Conservation (phyloP, 257 asterid species). For the Cordia subcordata region DNA sequence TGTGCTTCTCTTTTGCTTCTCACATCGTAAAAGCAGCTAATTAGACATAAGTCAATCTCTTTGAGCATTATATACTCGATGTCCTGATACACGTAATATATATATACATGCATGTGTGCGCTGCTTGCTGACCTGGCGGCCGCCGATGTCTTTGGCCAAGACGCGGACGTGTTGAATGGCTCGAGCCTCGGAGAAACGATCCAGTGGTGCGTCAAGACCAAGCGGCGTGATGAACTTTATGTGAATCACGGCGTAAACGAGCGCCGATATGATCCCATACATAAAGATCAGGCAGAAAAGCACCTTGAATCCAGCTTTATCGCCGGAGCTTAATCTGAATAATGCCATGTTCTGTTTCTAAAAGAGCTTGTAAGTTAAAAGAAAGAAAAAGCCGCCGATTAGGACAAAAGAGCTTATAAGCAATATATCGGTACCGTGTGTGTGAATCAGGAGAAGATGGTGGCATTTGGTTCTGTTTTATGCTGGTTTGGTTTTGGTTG, state of each 20-base stretch:
- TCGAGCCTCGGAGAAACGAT: slow-evolving; percentile 90
- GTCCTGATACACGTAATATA: neutral
- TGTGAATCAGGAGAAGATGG: too few species aligned
- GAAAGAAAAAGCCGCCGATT: neutral
- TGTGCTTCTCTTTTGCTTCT: neutral
- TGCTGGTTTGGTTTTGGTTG: too few species aligned
- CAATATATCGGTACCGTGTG: too few species aligned
- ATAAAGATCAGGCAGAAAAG: slow-evolving; percentile 41
- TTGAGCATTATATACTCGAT: too few species aligned
- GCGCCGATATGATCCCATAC: slow-evolving; percentile 49
- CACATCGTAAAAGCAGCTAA: neutral
- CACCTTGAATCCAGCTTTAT: slow-evolving; percentile 64
- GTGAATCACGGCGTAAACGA: slow-evolving; percentile 50
- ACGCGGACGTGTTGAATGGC: slow-evolving; percentile 94
- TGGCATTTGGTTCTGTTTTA: too few species aligned
- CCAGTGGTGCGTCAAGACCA: slow-evolving; percentile 68
- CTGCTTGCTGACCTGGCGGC: slow-evolving; percentile 72
- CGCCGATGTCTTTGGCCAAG: slow-evolving; percentile 79
- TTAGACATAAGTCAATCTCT: neutral
- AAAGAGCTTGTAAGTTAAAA: neutral
- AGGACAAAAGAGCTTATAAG: too few species aligned
- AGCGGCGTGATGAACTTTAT: slow-evolving; percentile 83
- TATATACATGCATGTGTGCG: neutral
- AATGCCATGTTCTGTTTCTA: slow-evolving; percentile 36
- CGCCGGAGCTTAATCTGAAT: slow-evolving; percentile 52